Evolutionary conservation across 345 rosid species (phyloP), one percentile per base, ranked within the genome.

Genomic region (Stellera chamaejasme): DNA sequence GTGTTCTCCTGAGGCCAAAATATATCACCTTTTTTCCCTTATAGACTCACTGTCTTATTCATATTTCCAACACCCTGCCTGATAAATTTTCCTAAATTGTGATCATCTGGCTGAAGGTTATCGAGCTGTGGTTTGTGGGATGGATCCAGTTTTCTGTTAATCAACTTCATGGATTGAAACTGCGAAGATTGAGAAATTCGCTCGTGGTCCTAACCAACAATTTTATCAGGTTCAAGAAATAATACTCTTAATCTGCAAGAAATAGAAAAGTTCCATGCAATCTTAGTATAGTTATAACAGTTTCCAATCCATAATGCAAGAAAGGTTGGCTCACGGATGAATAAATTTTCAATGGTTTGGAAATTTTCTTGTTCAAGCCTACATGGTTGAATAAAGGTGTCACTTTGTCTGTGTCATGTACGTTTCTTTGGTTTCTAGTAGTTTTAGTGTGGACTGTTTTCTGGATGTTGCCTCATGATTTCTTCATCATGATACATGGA

Each of bases 101-200:
- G 39, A 32, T 32, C 39, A 32, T 32, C 9, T 19, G 23, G 27
- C 50, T 41, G 46, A 63, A 92, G 96, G 96, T 62, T 92, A 92
- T 71, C 82, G 71, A 15, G 96, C 83, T 46, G 91, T 92, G 47
- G 72, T 92, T 64, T 88, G 96, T 53, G 98, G 98, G 54, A 88
- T 88, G 96, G 95, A 92, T 79, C 98, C 96, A 10, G 72, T 82
- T 45, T 92, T 95, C 76, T 82, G 89, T 62, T 95, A 92, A 63
- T 79, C 96, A 49, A 84, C 66, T 65, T 74, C 95, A 23, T 92
- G 96, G 96, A 83, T 84, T 85, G 95, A 88, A 65, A 61, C 69
- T 68, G 96, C 95, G 13, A 77, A 74, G 70, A 74, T 86, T 53
- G 87, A 86, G 47, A 92, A 92, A 69, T 69, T 92, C 74, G 58